A percentile compares a stretch with the other conserved stretches of the same genome.
Conservation (phyloP, 148 eudicot genomes). For the Drosera capensis region DNA sequence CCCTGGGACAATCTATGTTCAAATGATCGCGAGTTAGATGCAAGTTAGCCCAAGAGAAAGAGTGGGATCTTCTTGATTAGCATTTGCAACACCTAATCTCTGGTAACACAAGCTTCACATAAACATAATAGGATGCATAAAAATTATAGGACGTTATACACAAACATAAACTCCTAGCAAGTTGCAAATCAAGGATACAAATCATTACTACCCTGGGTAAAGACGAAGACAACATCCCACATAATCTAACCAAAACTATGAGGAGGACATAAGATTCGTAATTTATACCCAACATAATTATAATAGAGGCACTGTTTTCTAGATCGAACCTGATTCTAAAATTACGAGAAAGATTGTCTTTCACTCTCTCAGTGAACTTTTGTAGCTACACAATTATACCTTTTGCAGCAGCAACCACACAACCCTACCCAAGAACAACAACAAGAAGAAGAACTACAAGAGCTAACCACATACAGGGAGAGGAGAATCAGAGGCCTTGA, state of each 20-base stretch:
- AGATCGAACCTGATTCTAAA: too few species aligned
- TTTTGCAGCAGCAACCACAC: too few species aligned
- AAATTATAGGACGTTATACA: neutral
- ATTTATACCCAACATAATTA: too few species aligned
- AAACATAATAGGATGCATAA: neutral
- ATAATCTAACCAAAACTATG: too few species aligned
- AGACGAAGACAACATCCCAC: too few species aligned
- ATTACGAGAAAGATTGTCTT: too few species aligned
- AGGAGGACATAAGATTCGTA: too few species aligned
- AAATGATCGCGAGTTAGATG: neutral
- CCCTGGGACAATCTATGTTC: constrained; percentile 72
- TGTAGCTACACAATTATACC: neutral
- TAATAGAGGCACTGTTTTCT: too few species aligned
- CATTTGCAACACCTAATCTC: too few species aligned
- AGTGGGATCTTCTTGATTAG: too few species aligned
- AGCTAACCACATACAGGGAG: constrained; percentile 47
- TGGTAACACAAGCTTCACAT: too few species aligned
- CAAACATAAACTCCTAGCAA: neutral
- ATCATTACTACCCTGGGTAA: too few species aligned
- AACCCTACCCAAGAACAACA: constrained; percentile 5
- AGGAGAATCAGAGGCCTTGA: constrained; percentile 88
- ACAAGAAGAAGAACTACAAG: neutral
- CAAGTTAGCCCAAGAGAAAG: neutral
- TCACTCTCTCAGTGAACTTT: neutral
- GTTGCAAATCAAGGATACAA: neutral